Percentiles rank a stretch among this genome's conserved stretches.
phyloP scores from a whole-genome alignment of 495 filamentous ascomycete species.

The Penicillium canescens region DNA sequence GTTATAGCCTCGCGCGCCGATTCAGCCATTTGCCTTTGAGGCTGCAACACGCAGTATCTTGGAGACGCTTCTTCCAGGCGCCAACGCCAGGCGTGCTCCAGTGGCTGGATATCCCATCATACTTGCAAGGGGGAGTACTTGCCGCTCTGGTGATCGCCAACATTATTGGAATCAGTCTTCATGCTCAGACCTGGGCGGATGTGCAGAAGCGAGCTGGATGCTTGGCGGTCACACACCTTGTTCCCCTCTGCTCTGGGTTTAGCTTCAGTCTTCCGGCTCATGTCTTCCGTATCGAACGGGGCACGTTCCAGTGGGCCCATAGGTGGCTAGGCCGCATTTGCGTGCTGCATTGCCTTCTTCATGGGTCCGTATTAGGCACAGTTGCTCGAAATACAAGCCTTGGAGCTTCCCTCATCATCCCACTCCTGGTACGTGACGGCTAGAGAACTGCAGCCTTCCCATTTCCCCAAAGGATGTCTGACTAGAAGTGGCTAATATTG shows the following conservation, averaged over 20 bases:
- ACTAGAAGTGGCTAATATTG: neutral
- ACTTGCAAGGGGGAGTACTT: neutral
- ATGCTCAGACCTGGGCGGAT: neutral
- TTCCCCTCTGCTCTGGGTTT: slow-evolving; percentile 4
- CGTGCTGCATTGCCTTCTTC: neutral
- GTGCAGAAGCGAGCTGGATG: neutral
- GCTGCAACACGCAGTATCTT: neutral
- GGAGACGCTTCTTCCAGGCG: neutral
- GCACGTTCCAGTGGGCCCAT: slow-evolving; percentile 1
- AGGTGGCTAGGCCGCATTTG: slow-evolving; percentile 2
- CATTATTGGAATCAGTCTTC: neutral
- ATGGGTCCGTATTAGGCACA: slow-evolving; percentile 1
- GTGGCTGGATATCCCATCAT: neutral
- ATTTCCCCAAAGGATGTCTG: neutral
- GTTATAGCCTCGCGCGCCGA: neutral
- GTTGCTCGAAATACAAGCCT: neutral
- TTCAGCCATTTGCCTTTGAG: neutral
- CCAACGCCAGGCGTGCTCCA: too few relatives aligned
- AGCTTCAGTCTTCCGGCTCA: slow-evolving; percentile 2
- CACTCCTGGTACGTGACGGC: neutral
- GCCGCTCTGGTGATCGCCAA: slow-evolving; percentile 1
- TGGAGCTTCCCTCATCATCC: slow-evolving; percentile 1
- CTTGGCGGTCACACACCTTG: slow-evolving; percentile 6
- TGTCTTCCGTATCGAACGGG: neutral
- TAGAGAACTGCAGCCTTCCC: neutral